Percentiles rank a stretch among this genome's conserved stretches.
These are phyloP conservation scores for Parmelia sp. DNA, from an alignment of 495 filamentous ascomycete genomes.

Conservation along the genomic window DNA sequence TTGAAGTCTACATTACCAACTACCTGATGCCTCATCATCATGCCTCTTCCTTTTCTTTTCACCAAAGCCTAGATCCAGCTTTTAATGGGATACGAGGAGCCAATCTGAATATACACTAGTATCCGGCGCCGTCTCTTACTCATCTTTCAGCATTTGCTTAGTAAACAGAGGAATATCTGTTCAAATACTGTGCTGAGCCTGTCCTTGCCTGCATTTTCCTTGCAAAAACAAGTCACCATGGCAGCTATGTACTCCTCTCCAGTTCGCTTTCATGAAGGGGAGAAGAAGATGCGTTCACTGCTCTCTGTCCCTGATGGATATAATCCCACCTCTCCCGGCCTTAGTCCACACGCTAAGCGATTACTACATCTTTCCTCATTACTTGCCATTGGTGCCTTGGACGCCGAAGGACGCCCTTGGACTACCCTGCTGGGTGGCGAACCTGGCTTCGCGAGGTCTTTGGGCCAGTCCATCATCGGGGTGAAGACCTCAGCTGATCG, in stretches of 20 bases:
- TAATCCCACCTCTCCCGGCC: slow-evolving; percentile 56
- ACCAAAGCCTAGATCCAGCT: no score
- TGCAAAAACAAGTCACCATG: not conserved
- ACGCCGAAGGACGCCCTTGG: slow-evolving; percentile 60
- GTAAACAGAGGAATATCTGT: not conserved
- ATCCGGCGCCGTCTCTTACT: no score
- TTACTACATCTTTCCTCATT: slow-evolving; percentile 54
- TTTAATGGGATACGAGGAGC: no score
- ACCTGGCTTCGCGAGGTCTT: slow-evolving; percentile 53
- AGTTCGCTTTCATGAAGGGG: slow-evolving; percentile 39
- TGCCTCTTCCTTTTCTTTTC: no score
- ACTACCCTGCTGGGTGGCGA: slow-evolving; percentile 69
- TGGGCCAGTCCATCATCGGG: slow-evolving; percentile 53
- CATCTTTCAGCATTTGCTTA: no score
- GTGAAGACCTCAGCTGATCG: slow-evolving; percentile 53
- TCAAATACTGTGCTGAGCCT: not conserved
- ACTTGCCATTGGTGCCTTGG: slow-evolving; percentile 63
- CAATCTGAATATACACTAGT: no score
- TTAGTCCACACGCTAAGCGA: slow-evolving; percentile 47
- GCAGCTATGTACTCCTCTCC: not conserved
- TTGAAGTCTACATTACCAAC: no score
- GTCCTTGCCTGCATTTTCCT: not conserved
- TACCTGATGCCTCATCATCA: no score
- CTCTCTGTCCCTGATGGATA: slow-evolving; percentile 41
- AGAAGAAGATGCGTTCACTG: slow-evolving; percentile 42